Evolutionary conservation across 1,139 yeast genomes (phyloP), one percentile per base, ranked within the genome.

Genomic region (Spathaspora sp.): DNA sequence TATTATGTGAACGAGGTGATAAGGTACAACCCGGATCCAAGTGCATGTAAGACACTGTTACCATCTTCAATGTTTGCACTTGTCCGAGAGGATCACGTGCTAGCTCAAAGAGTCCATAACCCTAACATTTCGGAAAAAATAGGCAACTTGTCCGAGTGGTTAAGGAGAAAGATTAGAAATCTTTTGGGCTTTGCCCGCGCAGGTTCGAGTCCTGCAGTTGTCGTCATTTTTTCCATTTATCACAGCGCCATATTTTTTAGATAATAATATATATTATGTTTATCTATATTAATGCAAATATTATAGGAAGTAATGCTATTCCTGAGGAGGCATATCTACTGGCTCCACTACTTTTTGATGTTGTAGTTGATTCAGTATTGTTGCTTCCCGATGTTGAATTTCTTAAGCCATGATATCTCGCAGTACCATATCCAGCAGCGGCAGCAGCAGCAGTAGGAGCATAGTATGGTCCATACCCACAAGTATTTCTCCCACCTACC

Each of bases 161-260:
- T 74, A 74, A 74, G 78, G 79, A 72, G 79, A 74, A 71, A 74
- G 80, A 74, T 74, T 74, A 68, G 78, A 74, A 73, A 73, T 73
- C 79, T 74, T 71, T 74, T 74, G 80, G 79, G 78, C 78, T 72
- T 58, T 68, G 80, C 78, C 78, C 78, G 78, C 79, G 78, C 78
- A 73, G 78, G 80, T 74, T 74, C 79, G 80, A 74, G 65, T 73
- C 80, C 78, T 74, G 80, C 78, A 72, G 78, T 69, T 73, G 78
- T 74, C 80, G 78, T 53, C 57, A 56, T 65, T 63, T 65, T 63
- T 56, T 39, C 13, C 9, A 4, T 15, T 18, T 37, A 7, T 16
- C 13, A 20, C 23, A 20, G 7, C 4, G 6, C 7, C 23, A 20
- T 27, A 8, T 2, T 27, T 10, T n/a, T 8, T 11, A n/a, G 31